Evolutionary conservation across 441 rosid genomes (phyloP).

Genomic region (Raphanus hybrid): DNA sequence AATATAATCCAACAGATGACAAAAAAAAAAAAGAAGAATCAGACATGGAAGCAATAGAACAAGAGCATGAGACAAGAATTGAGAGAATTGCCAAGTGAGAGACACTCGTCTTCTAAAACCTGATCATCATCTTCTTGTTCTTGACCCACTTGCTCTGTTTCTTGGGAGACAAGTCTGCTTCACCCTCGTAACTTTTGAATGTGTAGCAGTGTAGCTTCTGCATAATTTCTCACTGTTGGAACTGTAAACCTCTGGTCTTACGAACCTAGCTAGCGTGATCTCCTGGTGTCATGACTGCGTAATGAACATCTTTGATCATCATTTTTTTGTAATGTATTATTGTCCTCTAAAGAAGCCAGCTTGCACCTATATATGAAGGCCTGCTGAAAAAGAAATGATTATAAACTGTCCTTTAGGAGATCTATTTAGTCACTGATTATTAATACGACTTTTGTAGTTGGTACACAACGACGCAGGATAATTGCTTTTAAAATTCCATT

Average conservation of each 20-base stretch:
- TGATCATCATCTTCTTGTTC: conserved; percentile 31
- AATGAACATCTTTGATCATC: too few relatives aligned
- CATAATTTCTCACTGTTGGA: conserved; percentile 39
- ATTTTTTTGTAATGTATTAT: too few relatives aligned
- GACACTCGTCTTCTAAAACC: conserved; percentile 31
- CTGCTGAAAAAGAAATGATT: background rate
- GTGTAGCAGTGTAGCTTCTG: conserved; percentile 45
- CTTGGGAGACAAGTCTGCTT: conserved; percentile 15
- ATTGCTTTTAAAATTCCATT: background rate
- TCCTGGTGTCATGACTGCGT: conserved; percentile 31
- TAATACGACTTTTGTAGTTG: conserved; percentile 36
- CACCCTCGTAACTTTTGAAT: conserved; percentile 23
- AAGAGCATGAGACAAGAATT: conserved; percentile 34
- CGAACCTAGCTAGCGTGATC: conserved; percentile 36
- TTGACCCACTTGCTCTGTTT: conserved; percentile 37
- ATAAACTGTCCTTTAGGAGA: conserved; percentile 12
- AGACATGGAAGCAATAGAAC: conserved; percentile 42
- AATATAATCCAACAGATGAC: too few relatives aligned
- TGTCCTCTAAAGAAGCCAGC: too few relatives aligned
- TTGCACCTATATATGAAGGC: conserved; percentile 5
- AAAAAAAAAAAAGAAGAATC: too few relatives aligned
- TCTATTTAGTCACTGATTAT: conserved; percentile 27
- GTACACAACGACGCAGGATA: conserved; percentile 30
- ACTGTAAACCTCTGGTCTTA: conserved; percentile 37
- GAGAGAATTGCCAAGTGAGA: conserved; percentile 33